Evolutionary conservation across 441 rosid species (phyloP).

Genomic region (Populus trichocarpa): DNA sequence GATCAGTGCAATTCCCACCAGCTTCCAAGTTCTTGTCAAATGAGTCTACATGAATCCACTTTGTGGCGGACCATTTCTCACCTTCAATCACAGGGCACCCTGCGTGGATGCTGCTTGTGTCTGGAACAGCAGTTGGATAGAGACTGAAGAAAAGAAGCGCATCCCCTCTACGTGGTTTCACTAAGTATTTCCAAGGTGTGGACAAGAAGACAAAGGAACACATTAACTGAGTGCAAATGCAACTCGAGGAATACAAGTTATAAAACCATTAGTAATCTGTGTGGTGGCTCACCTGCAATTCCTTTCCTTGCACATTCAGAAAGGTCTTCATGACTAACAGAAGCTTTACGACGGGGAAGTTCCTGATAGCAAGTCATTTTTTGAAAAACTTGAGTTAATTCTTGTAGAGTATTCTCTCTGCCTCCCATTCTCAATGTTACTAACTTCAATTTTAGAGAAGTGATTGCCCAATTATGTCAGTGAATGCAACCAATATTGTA

Average conservation of each 20-base stretch:
- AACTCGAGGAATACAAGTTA: background rate
- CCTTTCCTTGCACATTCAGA: constrained; percentile 96
- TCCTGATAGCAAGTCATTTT: constrained; percentile 44
- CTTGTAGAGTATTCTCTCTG: background rate
- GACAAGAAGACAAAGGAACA: constrained; percentile 7
- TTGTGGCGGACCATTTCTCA: constrained; percentile 98
- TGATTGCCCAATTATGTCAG: background rate
- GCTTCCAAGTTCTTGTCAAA: constrained; percentile 57
- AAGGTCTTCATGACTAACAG: constrained; percentile 50
- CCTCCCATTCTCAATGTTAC: background rate
- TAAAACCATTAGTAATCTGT: background rate
- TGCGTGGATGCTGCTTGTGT: constrained; percentile 72
- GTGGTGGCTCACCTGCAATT: constrained; percentile 56
- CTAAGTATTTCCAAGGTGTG: constrained; percentile 25
- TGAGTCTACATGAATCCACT: constrained; percentile 94
- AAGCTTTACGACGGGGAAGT: constrained; percentile 48
- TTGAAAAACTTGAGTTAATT: background rate
- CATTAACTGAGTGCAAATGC: background rate
- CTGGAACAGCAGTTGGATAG: constrained; percentile 68
- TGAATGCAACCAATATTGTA: background rate
- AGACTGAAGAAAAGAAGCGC: constrained; percentile 94
- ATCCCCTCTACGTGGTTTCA: constrained; percentile 81
- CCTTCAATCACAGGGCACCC: constrained; percentile 96
- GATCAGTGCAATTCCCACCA: constrained; percentile 63
- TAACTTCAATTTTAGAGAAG: background rate